Evolutionary conservation across 1,284 basidiomycete genomes (phyloP).

Genomic region (Austroboletus sp.): DNA sequence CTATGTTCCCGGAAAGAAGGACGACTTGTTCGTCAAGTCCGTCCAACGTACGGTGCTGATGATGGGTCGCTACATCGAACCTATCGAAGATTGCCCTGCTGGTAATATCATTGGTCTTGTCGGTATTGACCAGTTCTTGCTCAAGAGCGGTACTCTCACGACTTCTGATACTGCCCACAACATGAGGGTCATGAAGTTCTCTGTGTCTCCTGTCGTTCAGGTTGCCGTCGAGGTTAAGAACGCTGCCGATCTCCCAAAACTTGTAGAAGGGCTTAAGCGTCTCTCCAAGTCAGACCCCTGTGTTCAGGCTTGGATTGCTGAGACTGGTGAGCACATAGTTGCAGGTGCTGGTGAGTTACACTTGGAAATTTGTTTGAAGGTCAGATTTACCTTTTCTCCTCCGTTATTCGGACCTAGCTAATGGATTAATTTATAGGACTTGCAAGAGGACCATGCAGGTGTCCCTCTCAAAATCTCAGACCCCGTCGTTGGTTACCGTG

Average conservation of each 20-base stretch:
- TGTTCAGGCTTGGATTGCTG: slow-evolving; percentile 91
- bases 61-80: slow-evolving; percentile 99
- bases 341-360: slow-evolving; percentile 99
- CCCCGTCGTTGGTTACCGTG: slow-evolving; percentile 97
- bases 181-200: slow-evolving; percentile 99
- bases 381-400: slow-evolving; percentile 23
- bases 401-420: neutral
- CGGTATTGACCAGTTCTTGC: slow-evolving; percentile 99
- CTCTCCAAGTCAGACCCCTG: slow-evolving; percentile 99
- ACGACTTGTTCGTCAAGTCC: slow-evolving; percentile 96
- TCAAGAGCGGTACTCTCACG: slow-evolving; percentile 98
- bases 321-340: slow-evolving; percentile 97
- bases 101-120: slow-evolving; percentile 99
- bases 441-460: slow-evolving; percentile 99
- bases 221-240: slow-evolving; percentile 99
- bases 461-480: slow-evolving; percentile 98
- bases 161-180: slow-evolving; percentile 98
- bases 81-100: slow-evolving; percentile 97
- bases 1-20: slow-evolving; percentile 98
- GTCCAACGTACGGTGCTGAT: slow-evolving; percentile 98
- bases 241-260: slow-evolving; percentile 96
- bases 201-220: slow-evolving; percentile 98
- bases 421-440: slow-evolving; percentile 46
- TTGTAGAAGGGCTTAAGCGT: slow-evolving; percentile 99
- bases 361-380: slow-evolving; percentile 99